A percentile compares a stretch with the other conserved stretches of the same genome.
Evolutionary conservation across 208 protist genomes (phyloP).

Genomic region (Crithidia mellificae): DNA sequence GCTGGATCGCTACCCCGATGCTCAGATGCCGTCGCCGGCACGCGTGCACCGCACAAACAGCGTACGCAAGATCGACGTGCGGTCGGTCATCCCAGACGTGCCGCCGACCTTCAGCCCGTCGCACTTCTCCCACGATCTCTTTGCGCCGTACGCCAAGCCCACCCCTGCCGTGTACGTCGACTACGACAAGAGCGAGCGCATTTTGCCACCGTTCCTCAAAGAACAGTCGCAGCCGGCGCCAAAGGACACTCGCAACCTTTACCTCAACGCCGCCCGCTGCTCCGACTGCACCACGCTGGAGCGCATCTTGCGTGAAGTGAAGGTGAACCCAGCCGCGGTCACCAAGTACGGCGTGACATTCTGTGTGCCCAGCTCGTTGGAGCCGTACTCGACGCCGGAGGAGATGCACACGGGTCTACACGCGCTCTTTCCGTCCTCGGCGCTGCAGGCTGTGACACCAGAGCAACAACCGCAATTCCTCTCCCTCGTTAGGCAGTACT

Average conservation of each 20-base stretch:
- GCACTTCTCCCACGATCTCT: slow-evolving; percentile 77
- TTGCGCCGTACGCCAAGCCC: slow-evolving; percentile 60
- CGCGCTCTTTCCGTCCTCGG: slow-evolving; percentile 39
- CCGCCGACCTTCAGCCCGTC: slow-evolving; percentile 73
- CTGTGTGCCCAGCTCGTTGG: slow-evolving; percentile 53
- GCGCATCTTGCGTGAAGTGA: slow-evolving; percentile 48
- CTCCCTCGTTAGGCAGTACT: slow-evolving; percentile 39
- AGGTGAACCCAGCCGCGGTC: slow-evolving; percentile 39
- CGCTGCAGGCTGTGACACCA: slow-evolving; percentile 15
- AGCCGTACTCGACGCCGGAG: slow-evolving; percentile 36
- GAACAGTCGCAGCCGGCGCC: slow-evolving; percentile 23
- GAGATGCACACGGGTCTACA: slow-evolving; percentile 41
- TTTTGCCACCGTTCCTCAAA: slow-evolving; percentile 59
- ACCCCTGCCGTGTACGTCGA: slow-evolving; percentile 72
- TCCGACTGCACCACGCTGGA: slow-evolving; percentile 49
- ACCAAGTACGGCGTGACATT: slow-evolving; percentile 71
- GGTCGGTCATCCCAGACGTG: slow-evolving; percentile 33
- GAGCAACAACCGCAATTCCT: slow-evolving; percentile 32
- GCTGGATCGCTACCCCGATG: slow-evolving; percentile 37
- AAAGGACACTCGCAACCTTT: slow-evolving; percentile 24
- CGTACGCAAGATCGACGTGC: slow-evolving; percentile 60
- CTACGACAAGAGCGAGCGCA: slow-evolving; percentile 64
- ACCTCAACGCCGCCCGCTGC: slow-evolving; percentile 45
- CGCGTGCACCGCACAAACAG: slow-evolving; percentile 70
- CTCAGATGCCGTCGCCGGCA: slow-evolving; percentile 9